Percentiles rank a stretch among this genome's conserved stretches.
These are phyloP conservation scores for Arthonia radiata DNA, from an alignment of 495 filamentous ascomycete species.

Conservation along the genomic window DNA sequence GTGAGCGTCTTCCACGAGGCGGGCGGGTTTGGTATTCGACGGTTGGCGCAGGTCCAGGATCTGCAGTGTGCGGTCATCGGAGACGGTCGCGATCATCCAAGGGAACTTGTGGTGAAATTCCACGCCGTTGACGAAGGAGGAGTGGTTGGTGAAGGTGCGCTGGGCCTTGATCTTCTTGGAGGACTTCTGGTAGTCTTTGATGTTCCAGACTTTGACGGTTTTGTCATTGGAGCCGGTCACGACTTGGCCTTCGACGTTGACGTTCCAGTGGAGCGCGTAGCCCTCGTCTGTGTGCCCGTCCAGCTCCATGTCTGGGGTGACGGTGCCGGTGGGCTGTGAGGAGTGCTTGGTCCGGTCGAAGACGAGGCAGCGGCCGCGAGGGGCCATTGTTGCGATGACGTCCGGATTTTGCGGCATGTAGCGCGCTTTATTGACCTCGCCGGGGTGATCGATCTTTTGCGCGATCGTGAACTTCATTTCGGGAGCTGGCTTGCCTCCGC, in stretches of 20 bases:
- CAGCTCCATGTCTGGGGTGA: slow-evolving; percentile 62
- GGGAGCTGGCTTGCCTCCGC: slow-evolving; percentile 34
- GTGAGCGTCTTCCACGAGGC: slow-evolving; percentile 33
- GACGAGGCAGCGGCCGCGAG: slow-evolving; percentile 66
- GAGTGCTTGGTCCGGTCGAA: slow-evolving; percentile 92
- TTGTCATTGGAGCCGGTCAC: slow-evolving; percentile 76
- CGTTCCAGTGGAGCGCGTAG: slow-evolving; percentile 88
- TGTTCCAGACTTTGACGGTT: slow-evolving; percentile 75
- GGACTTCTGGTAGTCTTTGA: slow-evolving; percentile 37
- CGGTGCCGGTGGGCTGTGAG: slow-evolving; percentile 39
- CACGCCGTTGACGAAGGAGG: slow-evolving; percentile 84
- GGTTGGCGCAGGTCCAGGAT: slow-evolving; percentile 59
- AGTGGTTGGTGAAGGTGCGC: slow-evolving; percentile 66
- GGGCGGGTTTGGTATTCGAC: slow-evolving; percentile 32
- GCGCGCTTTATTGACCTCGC: slow-evolving; percentile 94
- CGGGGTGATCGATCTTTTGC: slow-evolving; percentile 89
- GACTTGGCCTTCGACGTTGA: slow-evolving; percentile 55
- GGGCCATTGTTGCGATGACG: slow-evolving; percentile 82
- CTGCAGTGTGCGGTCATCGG: slow-evolving; percentile 82
- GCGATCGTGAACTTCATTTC: slow-evolving; percentile 63
- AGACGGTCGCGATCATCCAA: slow-evolving; percentile 71
- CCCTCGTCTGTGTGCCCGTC: slow-evolving; percentile 73
- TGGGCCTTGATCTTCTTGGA: slow-evolving; percentile 44
- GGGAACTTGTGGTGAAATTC: slow-evolving; percentile 78
- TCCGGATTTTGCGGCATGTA: slow-evolving; percentile 97